Conservation (phyloP, 2,329 filamentous ascomycete species). For the Fusarium fracticaudum region DNA sequence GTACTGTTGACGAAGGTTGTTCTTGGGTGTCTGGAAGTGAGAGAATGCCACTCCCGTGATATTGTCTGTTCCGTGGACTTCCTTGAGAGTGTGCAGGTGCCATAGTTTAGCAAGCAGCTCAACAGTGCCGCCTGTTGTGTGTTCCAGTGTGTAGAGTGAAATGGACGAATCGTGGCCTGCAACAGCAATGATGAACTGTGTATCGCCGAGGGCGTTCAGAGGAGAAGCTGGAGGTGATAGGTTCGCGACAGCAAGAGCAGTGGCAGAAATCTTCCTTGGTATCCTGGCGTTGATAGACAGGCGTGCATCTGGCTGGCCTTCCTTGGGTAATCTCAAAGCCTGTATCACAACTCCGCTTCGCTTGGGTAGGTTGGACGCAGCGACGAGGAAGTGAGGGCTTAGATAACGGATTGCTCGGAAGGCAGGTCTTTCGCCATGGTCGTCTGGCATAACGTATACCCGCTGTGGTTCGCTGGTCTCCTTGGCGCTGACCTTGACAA, state of each 20-base stretch:
- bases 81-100: slow-evolving; percentile 62
- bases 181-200: slow-evolving; percentile 83
- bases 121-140: slow-evolving; percentile 58
- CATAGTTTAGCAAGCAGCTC: slow-evolving; percentile 63
- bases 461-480: slow-evolving; percentile 58
- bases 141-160: slow-evolving; percentile 80
- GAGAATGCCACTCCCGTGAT: slow-evolving; percentile 70
- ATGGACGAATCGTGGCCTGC: slow-evolving; percentile 84
- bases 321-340: slow-evolving; percentile 62
- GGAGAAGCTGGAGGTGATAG: slow-evolving; percentile 66
- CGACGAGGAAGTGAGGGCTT: slow-evolving; percentile 65
- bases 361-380: slow-evolving; percentile 67
- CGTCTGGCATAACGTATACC: slow-evolving; percentile 66
- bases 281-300: slow-evolving; percentile 66
- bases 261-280: slow-evolving; percentile 75
- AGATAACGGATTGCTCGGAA: slow-evolving; percentile 70
- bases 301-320: slow-evolving; percentile 53
- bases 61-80: slow-evolving; percentile 62
- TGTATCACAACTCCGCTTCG: slow-evolving; percentile 66
- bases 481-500: slow-evolving; percentile 65
- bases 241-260: slow-evolving; percentile 79
- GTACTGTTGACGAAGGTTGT: slow-evolving; percentile 48
- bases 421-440: slow-evolving; percentile 57
- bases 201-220: slow-evolving; percentile 64
- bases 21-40: slow-evolving; percentile 64